Conservation (phyloP, 2,329 filamentous ascomycete genomes). For the Leptographium radiaticola region DNA sequence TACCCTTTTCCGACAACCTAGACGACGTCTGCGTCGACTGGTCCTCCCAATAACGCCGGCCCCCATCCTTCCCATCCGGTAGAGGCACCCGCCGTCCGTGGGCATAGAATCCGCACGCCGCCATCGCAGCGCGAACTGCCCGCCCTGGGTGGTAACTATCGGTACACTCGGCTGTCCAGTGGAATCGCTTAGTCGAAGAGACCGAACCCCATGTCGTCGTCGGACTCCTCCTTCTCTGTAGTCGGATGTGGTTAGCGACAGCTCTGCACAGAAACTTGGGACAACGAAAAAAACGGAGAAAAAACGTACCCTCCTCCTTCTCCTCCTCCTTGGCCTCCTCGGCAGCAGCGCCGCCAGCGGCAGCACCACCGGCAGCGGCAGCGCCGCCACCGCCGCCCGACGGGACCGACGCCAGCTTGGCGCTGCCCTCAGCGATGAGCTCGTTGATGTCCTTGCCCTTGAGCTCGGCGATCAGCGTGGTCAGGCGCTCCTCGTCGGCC, state of each 20-base stretch:
- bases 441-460: slow-evolving; percentile 80
- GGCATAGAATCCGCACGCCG: background rate
- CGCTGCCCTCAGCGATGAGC: slow-evolving; percentile 81
- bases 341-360: slow-evolving; percentile 30
- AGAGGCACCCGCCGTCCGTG: background rate
- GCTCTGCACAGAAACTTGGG: background rate
- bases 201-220: slow-evolving; percentile 68
- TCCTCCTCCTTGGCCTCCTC: slow-evolving; percentile 13
- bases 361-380: slow-evolving; percentile 53
- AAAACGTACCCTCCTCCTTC: slow-evolving; percentile 12
- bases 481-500: slow-evolving; percentile 75
- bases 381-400: slow-evolving; percentile 68
- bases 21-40: background rate
- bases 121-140: background rate
- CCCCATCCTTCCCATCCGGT: slow-evolving; percentile 2
- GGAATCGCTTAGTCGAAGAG: slow-evolving; percentile 37
- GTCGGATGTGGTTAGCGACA: slow-evolving; percentile 3
- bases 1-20: slow-evolving; percentile 3
- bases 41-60: slow-evolving; percentile 4
- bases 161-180: background rate
- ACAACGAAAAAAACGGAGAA: too few relatives aligned
- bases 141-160: background rate
- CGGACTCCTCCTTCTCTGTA: slow-evolving; percentile 54
- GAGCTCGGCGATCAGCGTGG: slow-evolving; percentile 80
- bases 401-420: slow-evolving; percentile 96